Percentiles rank a stretch among this genome's conserved stretches.
These are phyloP conservation scores for Acanthamoeba healyi DNA, from an alignment of 208 protist genomes.

Conservation along the genomic window DNA sequence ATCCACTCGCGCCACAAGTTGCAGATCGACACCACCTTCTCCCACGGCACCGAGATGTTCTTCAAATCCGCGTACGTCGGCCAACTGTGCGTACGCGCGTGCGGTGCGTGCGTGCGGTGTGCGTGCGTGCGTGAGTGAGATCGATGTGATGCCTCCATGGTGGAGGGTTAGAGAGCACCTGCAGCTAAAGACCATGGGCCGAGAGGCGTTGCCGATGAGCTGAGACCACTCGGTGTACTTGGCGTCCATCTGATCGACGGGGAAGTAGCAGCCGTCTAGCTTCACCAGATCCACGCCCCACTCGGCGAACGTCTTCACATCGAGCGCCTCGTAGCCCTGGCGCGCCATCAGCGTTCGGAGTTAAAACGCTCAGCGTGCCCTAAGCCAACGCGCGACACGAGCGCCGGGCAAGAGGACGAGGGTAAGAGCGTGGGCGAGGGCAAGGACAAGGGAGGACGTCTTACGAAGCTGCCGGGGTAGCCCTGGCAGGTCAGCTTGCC, in stretches of 20 bases:
- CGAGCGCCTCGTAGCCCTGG: conserved; percentile 35
- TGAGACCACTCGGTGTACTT: conserved; percentile 60
- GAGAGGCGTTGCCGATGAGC: not conserved
- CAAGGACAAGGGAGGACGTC: not conserved
- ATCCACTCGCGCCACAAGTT: conserved; percentile 57
- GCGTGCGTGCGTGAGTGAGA: not conserved
- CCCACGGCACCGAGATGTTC: conserved; percentile 2
- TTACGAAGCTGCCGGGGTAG: conserved; percentile 41
- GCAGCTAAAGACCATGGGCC: conserved; percentile 70
- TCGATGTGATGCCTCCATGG: not conserved
- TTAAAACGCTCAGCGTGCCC: too few species aligned
- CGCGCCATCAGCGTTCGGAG: too few species aligned
- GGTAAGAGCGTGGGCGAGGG: too few species aligned
- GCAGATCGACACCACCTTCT: conserved; percentile 13
- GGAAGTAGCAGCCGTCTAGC: conserved; percentile 61
- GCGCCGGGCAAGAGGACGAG: too few species aligned
- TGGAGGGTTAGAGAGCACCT: not conserved
- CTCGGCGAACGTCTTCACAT: conserved; percentile 53
- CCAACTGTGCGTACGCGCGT: conserved; percentile 7
- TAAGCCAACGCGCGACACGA: too few species aligned
- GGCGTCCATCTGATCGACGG: not conserved
- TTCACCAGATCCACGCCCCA: conserved; percentile 73
- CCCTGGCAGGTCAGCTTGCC: conserved; percentile 45
- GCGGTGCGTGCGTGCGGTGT: not conserved
- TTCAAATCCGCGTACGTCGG: conserved; percentile 48